Conservation (phyloP, 1,284 basidiomycete genomes). For the Sanghuangporus weigelae region DNA sequence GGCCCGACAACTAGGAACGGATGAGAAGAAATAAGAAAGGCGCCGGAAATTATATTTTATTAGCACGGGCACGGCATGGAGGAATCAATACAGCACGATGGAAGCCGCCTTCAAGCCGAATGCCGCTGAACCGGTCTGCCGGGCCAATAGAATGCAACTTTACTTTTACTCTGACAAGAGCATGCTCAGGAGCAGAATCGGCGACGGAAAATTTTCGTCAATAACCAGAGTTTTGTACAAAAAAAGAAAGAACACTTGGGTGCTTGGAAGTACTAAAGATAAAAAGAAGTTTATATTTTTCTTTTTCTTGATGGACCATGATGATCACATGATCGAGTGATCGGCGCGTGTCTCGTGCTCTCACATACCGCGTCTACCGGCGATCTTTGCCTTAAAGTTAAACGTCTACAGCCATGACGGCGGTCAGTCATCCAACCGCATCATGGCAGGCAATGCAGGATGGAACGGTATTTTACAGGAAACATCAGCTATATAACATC, state of each 20-base stretch:
- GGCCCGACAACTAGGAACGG: neutral
- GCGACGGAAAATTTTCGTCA: no score
- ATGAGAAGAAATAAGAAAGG: neutral
- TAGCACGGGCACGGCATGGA: neutral
- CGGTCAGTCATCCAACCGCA: slow-evolving; percentile 63
- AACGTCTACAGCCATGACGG: slow-evolving; percentile 7
- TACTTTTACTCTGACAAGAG: neutral
- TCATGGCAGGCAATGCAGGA: slow-evolving; percentile 80
- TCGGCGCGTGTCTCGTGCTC: neutral
- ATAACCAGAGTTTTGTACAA: no score
- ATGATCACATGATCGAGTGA: neutral
- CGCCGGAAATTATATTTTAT: neutral
- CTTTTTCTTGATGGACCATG: neutral
- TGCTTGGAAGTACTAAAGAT: no score
- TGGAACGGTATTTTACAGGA: slow-evolving; percentile 72
- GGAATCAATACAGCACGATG: neutral
- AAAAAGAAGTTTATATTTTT: neutral
- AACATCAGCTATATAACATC: slow-evolving; percentile 82
- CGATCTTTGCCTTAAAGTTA: neutral
- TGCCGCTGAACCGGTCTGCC: neutral
- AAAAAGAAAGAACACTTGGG: no score
- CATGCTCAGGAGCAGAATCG: neutral
- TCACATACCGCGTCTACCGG: neutral
- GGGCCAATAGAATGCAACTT: neutral
- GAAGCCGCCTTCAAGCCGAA: neutral